Evolutionary conservation across 352 stramenopile species (phyloP).

Genomic region (Blastocystis hominis): DNA sequence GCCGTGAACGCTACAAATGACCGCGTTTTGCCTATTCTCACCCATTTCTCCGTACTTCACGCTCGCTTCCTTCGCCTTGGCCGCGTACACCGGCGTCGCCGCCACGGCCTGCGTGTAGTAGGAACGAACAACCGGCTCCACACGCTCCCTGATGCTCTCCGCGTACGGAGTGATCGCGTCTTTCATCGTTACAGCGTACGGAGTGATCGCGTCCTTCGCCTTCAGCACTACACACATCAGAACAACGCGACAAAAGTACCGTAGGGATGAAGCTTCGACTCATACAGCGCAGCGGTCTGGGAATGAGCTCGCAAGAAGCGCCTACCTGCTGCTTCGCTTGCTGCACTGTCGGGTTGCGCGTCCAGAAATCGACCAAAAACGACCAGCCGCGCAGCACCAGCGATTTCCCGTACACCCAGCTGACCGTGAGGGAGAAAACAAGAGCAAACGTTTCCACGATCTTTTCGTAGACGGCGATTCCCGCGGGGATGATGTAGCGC

Average conservation of each 20-base stretch:
- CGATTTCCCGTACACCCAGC: not conserved
- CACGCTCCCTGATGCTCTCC: not conserved
- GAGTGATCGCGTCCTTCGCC: not conserved
- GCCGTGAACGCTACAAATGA: not conserved
- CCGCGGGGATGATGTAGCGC: not conserved
- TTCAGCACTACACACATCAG: not conserved
- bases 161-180: not conserved
- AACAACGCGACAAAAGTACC: no score
- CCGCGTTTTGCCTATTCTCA: no score
- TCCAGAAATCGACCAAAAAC: not conserved
- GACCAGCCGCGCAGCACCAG: not conserved
- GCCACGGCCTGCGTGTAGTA: not conserved
- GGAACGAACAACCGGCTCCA: no score
- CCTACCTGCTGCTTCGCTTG: not conserved
- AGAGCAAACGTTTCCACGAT: not conserved
- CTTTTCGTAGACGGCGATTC: not conserved
- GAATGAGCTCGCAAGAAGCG: not conserved
- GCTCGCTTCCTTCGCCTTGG: no score
- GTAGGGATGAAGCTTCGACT: no score
- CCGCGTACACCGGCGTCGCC: no score
- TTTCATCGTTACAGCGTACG: not conserved
- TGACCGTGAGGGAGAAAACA: not conserved
- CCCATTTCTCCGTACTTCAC: no score
- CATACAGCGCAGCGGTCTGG: no score
- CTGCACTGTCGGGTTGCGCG: not conserved